phyloP scores from a whole-genome alignment of 495 filamentous ascomycete genomes.

The Penicillium chermesinum region DNA sequence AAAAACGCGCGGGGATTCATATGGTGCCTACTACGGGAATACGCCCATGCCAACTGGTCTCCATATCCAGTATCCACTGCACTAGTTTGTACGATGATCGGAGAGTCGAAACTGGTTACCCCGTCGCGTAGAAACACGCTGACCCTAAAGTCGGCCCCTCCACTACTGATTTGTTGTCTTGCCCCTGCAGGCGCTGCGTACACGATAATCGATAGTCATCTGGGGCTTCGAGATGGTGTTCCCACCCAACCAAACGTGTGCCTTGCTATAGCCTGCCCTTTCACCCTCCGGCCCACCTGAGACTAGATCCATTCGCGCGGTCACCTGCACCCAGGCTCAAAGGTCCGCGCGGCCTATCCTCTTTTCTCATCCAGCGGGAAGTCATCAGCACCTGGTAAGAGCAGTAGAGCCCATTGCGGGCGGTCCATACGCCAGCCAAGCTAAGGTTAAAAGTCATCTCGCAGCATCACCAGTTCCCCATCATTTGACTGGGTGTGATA shows the following conservation, averaged over 20 bases:
- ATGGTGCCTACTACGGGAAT: no score
- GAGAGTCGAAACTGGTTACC: no score
- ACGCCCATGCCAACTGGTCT: no score
- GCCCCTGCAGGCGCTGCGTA: neutral
- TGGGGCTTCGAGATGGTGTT: neutral
- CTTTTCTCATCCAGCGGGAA: neutral
- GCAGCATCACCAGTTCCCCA: slow-evolving; percentile 1
- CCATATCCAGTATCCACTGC: no score
- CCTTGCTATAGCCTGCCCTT: no score
- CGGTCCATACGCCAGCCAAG: neutral
- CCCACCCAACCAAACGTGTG: neutral
- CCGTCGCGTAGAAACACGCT: no score
- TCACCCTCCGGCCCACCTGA: neutral
- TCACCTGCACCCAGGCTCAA: neutral
- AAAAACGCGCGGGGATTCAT: no score
- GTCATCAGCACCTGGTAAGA: neutral
- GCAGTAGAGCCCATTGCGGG: no score
- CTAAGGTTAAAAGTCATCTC: neutral
- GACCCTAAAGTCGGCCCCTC: no score
- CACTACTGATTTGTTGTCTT: no score
- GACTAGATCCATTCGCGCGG: neutral
- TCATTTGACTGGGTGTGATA: slow-evolving; percentile 7
- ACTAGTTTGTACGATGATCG: no score
- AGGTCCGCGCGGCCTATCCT: neutral
- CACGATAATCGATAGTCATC: neutral